phyloP scores from a whole-genome alignment of 169 alveolate genomes.

The Toxoplasma gondii region DNA sequence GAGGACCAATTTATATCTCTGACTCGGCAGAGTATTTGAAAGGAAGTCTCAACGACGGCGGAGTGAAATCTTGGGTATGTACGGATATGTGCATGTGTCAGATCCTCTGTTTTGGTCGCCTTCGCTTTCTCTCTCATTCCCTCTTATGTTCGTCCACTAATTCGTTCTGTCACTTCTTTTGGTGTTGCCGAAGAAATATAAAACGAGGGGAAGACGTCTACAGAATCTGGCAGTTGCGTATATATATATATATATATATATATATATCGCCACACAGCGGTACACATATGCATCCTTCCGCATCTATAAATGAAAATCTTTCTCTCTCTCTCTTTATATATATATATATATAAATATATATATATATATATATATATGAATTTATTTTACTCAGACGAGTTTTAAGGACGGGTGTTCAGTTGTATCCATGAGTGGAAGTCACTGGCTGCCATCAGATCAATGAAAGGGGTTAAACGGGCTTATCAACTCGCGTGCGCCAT shows the following conservation, averaged over 20 bases:
- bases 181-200: neutral
- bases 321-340: no score
- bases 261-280: no score
- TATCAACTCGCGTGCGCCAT: no score
- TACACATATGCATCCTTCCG: no score
- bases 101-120: no score
- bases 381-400: no score
- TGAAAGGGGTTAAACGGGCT: no score
- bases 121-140: neutral
- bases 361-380: neutral
- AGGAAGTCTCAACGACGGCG: neutral
- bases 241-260: neutral
- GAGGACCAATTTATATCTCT: conserved; percentile 32
- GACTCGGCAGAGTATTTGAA: neutral
- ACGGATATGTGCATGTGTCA: neutral
- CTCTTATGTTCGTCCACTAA: neutral
- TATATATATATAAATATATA: neutral
- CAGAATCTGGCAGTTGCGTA: neutral
- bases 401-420: no score
- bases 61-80: neutral
- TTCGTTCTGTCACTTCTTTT: neutral
- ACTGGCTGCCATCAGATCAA: no score
- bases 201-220: neutral
- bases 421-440: no score
- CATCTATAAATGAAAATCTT: no score